Evolutionary conservation across 1,284 basidiomycete genomes (phyloP), one percentile per base, ranked within the genome.

Genomic region (Boletus sp.): DNA sequence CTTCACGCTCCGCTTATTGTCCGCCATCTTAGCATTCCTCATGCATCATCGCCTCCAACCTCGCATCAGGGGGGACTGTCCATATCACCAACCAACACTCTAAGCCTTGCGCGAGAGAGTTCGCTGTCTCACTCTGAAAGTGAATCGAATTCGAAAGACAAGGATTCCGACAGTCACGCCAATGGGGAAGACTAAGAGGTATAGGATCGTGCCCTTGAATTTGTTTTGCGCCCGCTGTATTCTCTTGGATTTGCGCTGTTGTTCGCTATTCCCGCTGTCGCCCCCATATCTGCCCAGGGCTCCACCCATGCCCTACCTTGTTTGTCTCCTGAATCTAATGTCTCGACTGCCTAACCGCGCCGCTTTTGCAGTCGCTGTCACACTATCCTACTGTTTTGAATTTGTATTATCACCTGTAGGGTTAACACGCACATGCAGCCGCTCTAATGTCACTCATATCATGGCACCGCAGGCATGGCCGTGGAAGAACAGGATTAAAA

Each of bases 21-120:
- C 33, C 34, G 30, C 43, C 46, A 27, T 37, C 42, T 47, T 53
- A 89, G 83, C 65, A 89, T 87, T 63, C 86, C 83, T 34, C 87
- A 88, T 66, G 85, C 86, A 46, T 80, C 83, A 41, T 77, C 80
- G 26, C 76, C 81, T 9, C 71, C 74, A 43, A 76, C 75, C 49
- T 70, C 71, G 13, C 77, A 77, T 55, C 68, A 68, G 44, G 69
- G 70, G 25, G 65, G 72, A 38, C 71, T 88, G 36, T 86, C 84
- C 23, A 72, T 83, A 53, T 89, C 47, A 4, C 47, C 87, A 12
- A 87, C 82, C 36, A 84, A 80, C 58, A 72, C 76, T 19, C 76
- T 75, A 25, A 80, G 76, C 53, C 77, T 81, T 0, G 73, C 80
- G 38, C 82, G 82, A 60, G 85, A 88, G 67, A 84, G 81, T 55